Base-by-base conservation (phyloP, 306 rosid species). In the Vigna nakashimae region DNA sequence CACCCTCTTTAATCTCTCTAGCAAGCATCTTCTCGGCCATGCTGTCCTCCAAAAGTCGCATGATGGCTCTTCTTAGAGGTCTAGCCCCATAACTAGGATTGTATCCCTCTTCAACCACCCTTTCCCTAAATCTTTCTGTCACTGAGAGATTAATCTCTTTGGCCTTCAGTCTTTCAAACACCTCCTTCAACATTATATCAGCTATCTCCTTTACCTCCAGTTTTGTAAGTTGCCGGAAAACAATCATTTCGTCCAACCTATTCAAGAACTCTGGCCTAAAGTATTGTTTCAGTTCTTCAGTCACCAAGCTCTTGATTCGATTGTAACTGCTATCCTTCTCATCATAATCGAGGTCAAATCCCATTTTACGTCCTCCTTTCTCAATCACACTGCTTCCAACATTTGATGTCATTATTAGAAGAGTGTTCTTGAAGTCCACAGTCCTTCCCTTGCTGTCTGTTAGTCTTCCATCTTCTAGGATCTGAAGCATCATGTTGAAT, bases 1-100 rank as follows among this genome's bases (percentile, higher is more conserved):
- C 98, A 0, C 98, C 98, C 85, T 90, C 98, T 62, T 91, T 91
- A 77, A 94, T 94, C 86, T 91, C 98, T 74, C 98, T 84, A 1
- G 97, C 87, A 56, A 94, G 97, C 97, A 94, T 91, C 97, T 94
- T 94, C 88, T 94, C 98, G 3, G 97, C 98, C 98, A 94, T 94
- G 87, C 97, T 90, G 83, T 94, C 97, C 87, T 94, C 98, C 91
- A 94, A 84, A 46, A 94, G 97, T 73, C 97, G 85, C 98, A 94
- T 94, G 58, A 94, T 94, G 55, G 98, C 98, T 83, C 98, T 90
- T 87, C 98, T 87, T 43, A 94, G 79, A 57, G 98, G 98, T 87
- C 98, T 89, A n/a, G 98, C 98, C 15, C 98, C 98, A 58, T 94
- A 94, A 84, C 97, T 94, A 16, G 98, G 98, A 85, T 94, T 90